Evolutionary conservation across 2,329 filamentous ascomycete genomes (phyloP), one percentile per base, ranked within the genome.

Genomic region (Colletotrichum filicis): DNA sequence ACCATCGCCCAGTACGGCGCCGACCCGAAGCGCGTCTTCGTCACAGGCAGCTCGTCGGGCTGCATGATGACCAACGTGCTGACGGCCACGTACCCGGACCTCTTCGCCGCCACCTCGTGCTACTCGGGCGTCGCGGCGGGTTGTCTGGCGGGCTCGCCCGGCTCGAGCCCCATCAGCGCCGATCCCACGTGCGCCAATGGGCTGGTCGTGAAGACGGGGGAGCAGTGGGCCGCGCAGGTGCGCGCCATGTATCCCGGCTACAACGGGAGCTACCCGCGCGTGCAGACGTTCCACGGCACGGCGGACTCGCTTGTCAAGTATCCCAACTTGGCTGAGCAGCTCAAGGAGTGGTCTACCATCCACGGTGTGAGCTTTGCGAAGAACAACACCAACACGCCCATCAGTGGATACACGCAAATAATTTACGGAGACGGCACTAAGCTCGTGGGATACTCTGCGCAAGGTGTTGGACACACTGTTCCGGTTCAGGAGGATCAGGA

Each of bases 161-260:
- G 69, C 14, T 68, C 74, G 4, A 78, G 72, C 35, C 76, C 75
- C 42, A 66, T 70, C 65, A 73, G 74, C 19, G 78, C 82, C 3
- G 78, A 80, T 35, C 71, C 74, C 12, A 81, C 80, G 4, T 89
- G 87, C 76, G 83, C 85, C 0, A 78, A 80, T 19, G 85, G 85
- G 2, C 78, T 83, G 30, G 76, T 80, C 67, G 79, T 79, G 56
- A 82, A 82, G 22, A 83, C 84, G 0, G 79, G 83, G 0, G 77
- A 82, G 69, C 78, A 84, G 65, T 88, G 86, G 87, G 84, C 83
- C 5, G 81, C 84, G 62, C 79, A 83, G 24, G 85, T 82, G 16
- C 78, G 83, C 19, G 79, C 70, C 42, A 79, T 79, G 56, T 81
- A 80, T 60, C 77, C 79, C 0, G 76, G 76, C 1, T 83, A 81